Evolutionary conservation across 345 rosid species (phyloP).

Genomic region (Lenwebbia sp.): DNA sequence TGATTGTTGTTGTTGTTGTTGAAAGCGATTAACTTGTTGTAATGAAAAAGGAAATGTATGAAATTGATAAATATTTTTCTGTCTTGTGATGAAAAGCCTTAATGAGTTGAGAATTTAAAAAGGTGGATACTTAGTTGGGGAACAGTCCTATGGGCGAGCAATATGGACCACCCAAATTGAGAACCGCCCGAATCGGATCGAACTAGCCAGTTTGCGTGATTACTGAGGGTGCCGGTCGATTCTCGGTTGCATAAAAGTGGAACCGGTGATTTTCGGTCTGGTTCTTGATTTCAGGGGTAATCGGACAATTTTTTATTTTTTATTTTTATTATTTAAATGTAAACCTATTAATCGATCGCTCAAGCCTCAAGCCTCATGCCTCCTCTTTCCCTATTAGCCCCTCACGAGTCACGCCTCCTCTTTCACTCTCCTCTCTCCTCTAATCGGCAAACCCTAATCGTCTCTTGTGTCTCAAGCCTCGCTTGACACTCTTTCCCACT

Average conservation of each 20-base stretch:
- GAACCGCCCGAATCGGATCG: neutral
- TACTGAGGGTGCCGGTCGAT: fast-evolving
- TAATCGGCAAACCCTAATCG: neutral
- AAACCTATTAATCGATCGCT: neutral
- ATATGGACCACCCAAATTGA: no score
- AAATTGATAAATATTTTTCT: neutral
- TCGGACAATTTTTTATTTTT: fast-evolving
- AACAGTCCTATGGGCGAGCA: neutral
- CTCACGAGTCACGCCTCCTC: neutral
- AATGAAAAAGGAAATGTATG: neutral
- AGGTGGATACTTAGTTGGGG: neutral
- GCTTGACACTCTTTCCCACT: neutral
- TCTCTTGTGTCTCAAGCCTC: neutral
- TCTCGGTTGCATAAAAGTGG: neutral
- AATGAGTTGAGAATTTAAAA: neutral
- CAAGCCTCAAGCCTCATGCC: neutral
- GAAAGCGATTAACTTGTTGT: neutral
- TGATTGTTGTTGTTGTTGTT: neutral
- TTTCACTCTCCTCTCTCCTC: neutral
- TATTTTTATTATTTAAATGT: neutral
- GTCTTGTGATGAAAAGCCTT: neutral
- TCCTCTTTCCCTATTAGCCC: neutral
- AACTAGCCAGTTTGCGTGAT: fast-evolving
- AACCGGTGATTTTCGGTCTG: no score
- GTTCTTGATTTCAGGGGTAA: fast-evolving